A percentile compares a stretch with the other conserved stretches of the same genome.
Evolutionary conservation across 768 basidiomycete species (phyloP).

Genomic region (Butyriboletus loyo): DNA sequence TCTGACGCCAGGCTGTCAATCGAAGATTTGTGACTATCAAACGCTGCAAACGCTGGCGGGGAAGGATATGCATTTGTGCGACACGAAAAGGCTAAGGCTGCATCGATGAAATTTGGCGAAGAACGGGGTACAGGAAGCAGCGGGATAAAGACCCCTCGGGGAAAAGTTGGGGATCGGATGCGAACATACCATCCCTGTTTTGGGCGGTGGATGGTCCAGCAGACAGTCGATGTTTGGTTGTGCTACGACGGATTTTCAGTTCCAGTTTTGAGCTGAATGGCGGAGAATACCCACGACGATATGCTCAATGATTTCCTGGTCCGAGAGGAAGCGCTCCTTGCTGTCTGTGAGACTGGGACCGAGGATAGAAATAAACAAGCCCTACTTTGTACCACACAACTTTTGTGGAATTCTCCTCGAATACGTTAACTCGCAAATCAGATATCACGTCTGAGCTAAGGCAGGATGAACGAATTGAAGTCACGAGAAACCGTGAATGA

Average conservation of each 20-base stretch:
- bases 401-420: slow-evolving; percentile 51
- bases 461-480: not conserved
- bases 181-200: slow-evolving; percentile 85
- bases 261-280: not conserved
- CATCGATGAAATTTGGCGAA: slow-evolving; percentile 49
- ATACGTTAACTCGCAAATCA: slow-evolving; percentile 65
- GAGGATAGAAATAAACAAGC: not conserved
- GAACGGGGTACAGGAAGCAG: slow-evolving; percentile 47
- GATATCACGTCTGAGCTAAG: slow-evolving; percentile 69
- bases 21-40: slow-evolving; percentile 20
- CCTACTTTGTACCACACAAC: slow-evolving; percentile 75
- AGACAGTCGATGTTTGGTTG: slow-evolving; percentile 58
- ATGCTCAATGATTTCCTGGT: slow-evolving; percentile 74
- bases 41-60: slow-evolving; percentile 13
- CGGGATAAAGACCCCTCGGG: slow-evolving; percentile 56
- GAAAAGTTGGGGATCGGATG: slow-evolving; percentile 67
- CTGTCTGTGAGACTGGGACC: slow-evolving; percentile 10
- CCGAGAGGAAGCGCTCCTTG: slow-evolving; percentile 72
- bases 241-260: slow-evolving; percentile 41
- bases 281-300: slow-evolving; percentile 51
- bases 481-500: not conserved
- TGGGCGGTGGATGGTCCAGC: slow-evolving; percentile 78
- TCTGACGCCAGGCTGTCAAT: slow-evolving; percentile 31
- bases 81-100: slow-evolving; percentile 50
- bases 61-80: slow-evolving; percentile 41